Percentiles rank a stretch among this genome's conserved stretches.
Conservation (phyloP, 805 yeast genomes). For the Debaryomyces hansenii region DNA sequence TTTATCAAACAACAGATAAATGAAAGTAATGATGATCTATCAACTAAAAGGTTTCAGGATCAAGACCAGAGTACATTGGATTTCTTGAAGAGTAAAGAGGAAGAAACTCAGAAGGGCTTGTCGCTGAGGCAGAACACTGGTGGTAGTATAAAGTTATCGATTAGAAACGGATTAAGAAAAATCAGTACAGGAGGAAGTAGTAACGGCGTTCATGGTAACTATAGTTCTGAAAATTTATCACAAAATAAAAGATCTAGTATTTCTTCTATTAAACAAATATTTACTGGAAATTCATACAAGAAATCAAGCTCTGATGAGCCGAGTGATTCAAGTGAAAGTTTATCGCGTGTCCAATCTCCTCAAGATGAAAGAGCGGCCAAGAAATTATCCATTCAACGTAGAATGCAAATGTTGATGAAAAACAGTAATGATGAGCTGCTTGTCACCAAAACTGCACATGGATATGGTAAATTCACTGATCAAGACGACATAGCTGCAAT, state of each 20-base stretch:
- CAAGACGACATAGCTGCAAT: slow-evolving; percentile 36
- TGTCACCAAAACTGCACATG: slow-evolving; percentile 64
- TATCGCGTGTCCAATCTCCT: background rate
- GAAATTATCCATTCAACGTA: slow-evolving; percentile 48
- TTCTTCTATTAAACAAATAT: slow-evolving; percentile 28
- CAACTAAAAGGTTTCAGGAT: slow-evolving; percentile 18
- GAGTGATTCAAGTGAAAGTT: background rate
- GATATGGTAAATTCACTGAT: slow-evolving; percentile 76
- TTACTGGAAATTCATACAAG: slow-evolving; percentile 24
- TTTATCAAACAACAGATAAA: slow-evolving; percentile 32
- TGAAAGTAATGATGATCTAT: slow-evolving; percentile 21
- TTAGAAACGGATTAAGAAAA: slow-evolving; percentile 34
- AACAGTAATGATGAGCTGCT: slow-evolving; percentile 44
- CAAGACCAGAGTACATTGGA: slow-evolving; percentile 30
- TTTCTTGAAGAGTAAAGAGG: slow-evolving; percentile 36
- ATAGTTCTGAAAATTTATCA: slow-evolving; percentile 18
- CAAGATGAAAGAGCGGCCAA: slow-evolving; percentile 9
- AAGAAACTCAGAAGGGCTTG: slow-evolving; percentile 8
- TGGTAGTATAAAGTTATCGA: slow-evolving; percentile 34
- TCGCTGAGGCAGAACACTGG: slow-evolving; percentile 35
- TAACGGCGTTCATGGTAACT: slow-evolving; percentile 11
- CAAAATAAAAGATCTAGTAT: slow-evolving; percentile 25
- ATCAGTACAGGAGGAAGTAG: slow-evolving; percentile 40
- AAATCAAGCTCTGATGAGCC: slow-evolving; percentile 9
- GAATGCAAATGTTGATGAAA: slow-evolving; percentile 52